Conservation (phyloP, 2,329 filamentous ascomycete species). For the Hymenoscyphus scutula region DNA sequence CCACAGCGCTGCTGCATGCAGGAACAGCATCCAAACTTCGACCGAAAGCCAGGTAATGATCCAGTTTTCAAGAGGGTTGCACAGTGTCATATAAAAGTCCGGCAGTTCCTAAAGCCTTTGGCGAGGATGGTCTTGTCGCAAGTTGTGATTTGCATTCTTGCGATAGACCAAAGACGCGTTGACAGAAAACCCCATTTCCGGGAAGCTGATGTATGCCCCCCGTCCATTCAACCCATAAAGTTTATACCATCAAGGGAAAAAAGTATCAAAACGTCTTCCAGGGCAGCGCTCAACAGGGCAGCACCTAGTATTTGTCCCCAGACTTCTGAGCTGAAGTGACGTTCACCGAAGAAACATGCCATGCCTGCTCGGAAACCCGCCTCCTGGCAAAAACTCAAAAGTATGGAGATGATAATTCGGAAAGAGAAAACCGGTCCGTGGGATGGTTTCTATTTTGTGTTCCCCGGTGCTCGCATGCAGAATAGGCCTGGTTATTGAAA, state of each 20-base stretch:
- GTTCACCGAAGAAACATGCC: too few relatives aligned
- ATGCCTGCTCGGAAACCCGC: not conserved
- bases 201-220: not conserved
- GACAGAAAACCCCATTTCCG: not conserved
- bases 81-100: slow-evolving; percentile 1
- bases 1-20: not conserved
- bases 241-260: not conserved
- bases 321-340: not conserved
- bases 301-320: not conserved
- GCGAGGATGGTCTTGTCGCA: not conserved
- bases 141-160: not conserved
- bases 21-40: slow-evolving; percentile 6
- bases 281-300: not conserved
- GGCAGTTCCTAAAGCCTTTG: not conserved
- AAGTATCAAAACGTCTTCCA: not conserved
- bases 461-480: slow-evolving; percentile 1
- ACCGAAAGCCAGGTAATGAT: not conserved
- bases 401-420: not conserved
- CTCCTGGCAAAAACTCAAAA: not conserved
- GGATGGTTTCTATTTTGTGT: not conserved
- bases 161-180: not conserved
- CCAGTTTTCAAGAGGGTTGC: slow-evolving; percentile 2
- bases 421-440: not conserved
- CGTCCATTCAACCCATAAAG: not conserved
- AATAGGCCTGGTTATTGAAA: not conserved